Evolutionary conservation across 192 early-diverging fungal species (phyloP).

Genomic region (Gaertneriomyces sp.): DNA sequence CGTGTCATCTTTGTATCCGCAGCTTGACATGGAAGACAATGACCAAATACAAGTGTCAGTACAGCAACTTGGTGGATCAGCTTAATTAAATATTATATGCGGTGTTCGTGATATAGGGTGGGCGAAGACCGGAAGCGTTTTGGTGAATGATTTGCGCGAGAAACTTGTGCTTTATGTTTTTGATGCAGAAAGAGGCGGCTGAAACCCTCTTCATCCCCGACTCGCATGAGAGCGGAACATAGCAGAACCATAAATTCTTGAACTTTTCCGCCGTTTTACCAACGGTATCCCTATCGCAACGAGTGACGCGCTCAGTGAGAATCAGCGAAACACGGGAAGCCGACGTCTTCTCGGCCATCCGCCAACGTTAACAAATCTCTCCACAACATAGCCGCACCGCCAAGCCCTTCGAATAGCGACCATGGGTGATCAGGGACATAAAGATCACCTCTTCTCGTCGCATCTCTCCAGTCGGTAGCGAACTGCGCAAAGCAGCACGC

Average conservation of each 20-base stretch:
- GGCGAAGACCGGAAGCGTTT: no score
- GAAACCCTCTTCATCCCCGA: no score
- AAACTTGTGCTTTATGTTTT: no score
- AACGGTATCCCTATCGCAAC: no score
- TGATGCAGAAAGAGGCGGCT: no score
- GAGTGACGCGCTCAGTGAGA: no score
- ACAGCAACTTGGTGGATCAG: conserved; percentile 79
- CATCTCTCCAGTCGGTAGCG: neutral
- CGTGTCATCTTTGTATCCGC: conserved; percentile 8
- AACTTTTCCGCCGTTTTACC: no score
- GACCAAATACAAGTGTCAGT: conserved; percentile 95
- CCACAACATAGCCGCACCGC: conserved; percentile 10
- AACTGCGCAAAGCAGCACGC: conserved; percentile 1
- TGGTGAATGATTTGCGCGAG: no score
- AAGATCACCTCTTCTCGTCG: neutral
- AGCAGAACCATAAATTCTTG: no score
- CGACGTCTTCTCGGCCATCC: neutral
- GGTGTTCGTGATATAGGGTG: no score
- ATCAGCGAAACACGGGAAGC: conserved; percentile 4
- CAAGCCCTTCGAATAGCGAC: conserved; percentile 6
- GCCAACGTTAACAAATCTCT: conserved; percentile 1
- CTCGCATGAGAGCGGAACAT: no score
- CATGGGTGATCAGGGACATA: neutral
- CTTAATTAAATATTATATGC: no score
- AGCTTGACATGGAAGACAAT: conserved; percentile 93